These are phyloP conservation scores for Barnettozyma salicaria DNA, from an alignment of 805 yeast genomes.

Conservation along the genomic window DNA sequence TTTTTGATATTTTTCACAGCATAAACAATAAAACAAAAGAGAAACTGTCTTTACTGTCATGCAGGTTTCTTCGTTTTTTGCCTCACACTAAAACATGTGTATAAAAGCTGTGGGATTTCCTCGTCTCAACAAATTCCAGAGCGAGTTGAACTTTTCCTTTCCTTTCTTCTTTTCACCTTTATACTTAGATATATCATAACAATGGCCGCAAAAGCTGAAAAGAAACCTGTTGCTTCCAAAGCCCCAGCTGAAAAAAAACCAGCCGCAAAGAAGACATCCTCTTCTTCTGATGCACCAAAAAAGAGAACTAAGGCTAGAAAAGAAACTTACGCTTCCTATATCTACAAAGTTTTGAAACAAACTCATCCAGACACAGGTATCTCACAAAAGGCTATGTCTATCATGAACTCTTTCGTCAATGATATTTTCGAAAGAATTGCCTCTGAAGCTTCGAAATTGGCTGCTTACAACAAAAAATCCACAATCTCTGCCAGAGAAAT, in stretches of 20 bases:
- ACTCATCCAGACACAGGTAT: conserved; percentile 99
- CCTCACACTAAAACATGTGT: too few species aligned
- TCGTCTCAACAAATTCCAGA: conserved; percentile 1
- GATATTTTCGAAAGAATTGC: conserved; percentile 98
- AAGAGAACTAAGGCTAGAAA: conserved; percentile 94
- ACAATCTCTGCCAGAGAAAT: conserved; percentile 98
- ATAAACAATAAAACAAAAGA: too few species aligned
- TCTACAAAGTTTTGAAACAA: conserved; percentile 96
- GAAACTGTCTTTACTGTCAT: too few species aligned
- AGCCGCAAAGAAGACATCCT: conserved; percentile 83
- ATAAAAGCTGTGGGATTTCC: conserved; percentile 16
- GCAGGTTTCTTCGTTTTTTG: too few species aligned
- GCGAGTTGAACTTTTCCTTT: conserved; percentile 1
- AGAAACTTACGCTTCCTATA: conserved; percentile 96
- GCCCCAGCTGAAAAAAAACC: conserved; percentile 96
- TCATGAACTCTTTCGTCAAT: conserved; percentile 96
- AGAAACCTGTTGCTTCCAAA: conserved; percentile 85
- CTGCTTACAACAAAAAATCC: conserved; percentile 97
- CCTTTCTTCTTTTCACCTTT: conserved; percentile 4
- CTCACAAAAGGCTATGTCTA: conserved; percentile 96
- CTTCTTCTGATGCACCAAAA: conserved; percentile 72
- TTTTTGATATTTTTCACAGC: too few species aligned
- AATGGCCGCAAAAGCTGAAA: conserved; percentile 59
- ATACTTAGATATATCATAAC: conserved; percentile 10
- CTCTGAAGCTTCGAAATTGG: conserved; percentile 94